Base-by-base conservation (phyloP, 1,284 basidiomycete genomes). In the Boletus sp. region DNA sequence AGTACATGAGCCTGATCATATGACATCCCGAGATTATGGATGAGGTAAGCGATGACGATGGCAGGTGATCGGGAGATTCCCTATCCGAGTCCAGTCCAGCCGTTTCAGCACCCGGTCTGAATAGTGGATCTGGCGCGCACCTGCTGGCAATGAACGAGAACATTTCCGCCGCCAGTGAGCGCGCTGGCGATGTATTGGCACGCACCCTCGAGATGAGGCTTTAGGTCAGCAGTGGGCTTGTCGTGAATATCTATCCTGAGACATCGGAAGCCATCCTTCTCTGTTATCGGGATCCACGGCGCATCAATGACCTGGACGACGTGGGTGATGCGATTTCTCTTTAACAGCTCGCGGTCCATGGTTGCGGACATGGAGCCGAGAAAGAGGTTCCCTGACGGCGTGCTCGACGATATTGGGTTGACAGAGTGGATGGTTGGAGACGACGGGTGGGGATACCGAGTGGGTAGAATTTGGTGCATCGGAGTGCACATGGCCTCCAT, bases 401-500 rank as follows among this genome's bases (percentile, higher is more conserved):
- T 23, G 7, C 8, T 63, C 25, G 58, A 49, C 37, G 52, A 36
- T 3, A 54, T 35, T 9, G 51, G 51, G 39, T 35, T 50, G 25
- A 56, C 57, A 29, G 68, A 57, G 32, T 57, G 57, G 50, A 60
- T 49, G 17, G 61, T 26, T 13, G 52, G 53, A 2, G 66, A 52
- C 3, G 55, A 39, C 44, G 47, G 53, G 40, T 50, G 56, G 27
- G 57, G 58, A 46, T 49, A 65, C 51, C 59, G 61, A 5, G 78
- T 70, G 19, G 81, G 68, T 19, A 82, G 68, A 58, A 88, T 77
- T 52, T 74, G 74, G 66, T 88, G 84, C 84, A 88, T 85, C 0
- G 85, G 84, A 0, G 84, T 88, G 70, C 82, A 86, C 79, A 88
- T 84, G 14, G 85, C 80, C 64, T 86, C 80, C 75, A 84, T 80